These are phyloP conservation scores for Butyriboletus appendiculatus DNA, from an alignment of 1,284 basidiomycete genomes.

Conservation along the genomic window DNA sequence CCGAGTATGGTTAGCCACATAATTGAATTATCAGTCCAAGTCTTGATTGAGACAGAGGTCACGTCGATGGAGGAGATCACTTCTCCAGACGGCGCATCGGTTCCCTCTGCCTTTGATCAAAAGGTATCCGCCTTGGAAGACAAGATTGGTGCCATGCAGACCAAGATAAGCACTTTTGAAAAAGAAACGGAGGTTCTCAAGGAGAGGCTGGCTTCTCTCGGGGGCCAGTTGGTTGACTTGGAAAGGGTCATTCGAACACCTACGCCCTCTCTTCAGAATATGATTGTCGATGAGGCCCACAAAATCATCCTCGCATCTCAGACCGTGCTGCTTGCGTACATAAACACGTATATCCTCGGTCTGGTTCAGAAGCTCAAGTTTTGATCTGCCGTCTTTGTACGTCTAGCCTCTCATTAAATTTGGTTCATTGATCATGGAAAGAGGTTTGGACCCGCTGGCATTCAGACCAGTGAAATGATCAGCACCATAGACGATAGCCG, in stretches of 20 bases:
- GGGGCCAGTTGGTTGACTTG: constrained; percentile 4
- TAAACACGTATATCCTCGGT: constrained; percentile 6
- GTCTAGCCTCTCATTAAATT: background rate
- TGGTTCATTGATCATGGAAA: background rate
- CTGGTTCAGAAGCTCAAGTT: constrained; percentile 7
- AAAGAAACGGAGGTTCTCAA: constrained; percentile 3
- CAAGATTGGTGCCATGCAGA: background rate
- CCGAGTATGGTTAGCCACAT: background rate
- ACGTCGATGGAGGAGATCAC: background rate
- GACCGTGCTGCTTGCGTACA: background rate
- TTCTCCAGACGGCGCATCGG: background rate
- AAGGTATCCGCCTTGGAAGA: background rate
- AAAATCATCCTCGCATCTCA: background rate
- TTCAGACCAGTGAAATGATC: background rate
- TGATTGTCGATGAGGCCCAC: background rate
- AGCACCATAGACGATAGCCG: background rate
- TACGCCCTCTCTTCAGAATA: background rate
- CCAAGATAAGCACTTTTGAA: background rate
- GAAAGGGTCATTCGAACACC: background rate
- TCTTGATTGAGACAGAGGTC: background rate
- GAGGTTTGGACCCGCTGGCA: background rate
- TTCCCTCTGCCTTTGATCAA: background rate
- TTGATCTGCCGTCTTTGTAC: constrained; percentile 1
- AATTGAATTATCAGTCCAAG: background rate
- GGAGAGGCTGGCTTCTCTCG: constrained; percentile 3